Evolutionary conservation across 805 yeast genomes (phyloP).

Genomic region (Lachancea thermotolerans): DNA sequence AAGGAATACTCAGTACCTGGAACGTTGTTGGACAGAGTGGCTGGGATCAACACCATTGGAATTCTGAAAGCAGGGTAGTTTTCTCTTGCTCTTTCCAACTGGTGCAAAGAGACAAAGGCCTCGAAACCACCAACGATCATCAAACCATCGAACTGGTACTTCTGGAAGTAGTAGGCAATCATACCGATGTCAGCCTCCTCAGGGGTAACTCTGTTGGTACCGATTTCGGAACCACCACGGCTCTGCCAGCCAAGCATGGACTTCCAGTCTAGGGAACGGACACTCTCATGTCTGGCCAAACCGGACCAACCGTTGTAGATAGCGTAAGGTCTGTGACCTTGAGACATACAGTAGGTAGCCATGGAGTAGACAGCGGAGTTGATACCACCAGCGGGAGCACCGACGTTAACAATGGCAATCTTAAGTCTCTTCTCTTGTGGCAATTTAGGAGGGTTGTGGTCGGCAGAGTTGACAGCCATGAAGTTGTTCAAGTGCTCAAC

Average conservation of each 20-base stretch:
- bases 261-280: conserved; percentile 68
- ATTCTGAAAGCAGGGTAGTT: conserved; percentile 87
- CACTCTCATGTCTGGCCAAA: conserved; percentile 79
- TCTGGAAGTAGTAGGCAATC: conserved; percentile 89
- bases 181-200: conserved; percentile 80
- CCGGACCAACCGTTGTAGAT: conserved; percentile 93
- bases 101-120: conserved; percentile 81
- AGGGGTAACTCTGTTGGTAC: conserved; percentile 89
- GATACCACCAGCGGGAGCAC: conserved; percentile 97
- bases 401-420: conserved; percentile 83
- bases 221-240: conserved; percentile 92
- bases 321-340: conserved; percentile 87
- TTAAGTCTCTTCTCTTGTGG: conserved; percentile 58
- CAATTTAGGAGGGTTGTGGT: conserved; percentile 52
- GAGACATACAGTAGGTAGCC: conserved; percentile 77
- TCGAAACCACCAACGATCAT: conserved; percentile 94
- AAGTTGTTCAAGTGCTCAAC: conserved; percentile 72
- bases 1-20: conserved; percentile 98
- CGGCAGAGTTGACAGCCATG: conserved; percentile 58
- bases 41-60: conserved; percentile 90
- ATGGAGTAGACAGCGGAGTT: conserved; percentile 90
- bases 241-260: conserved; percentile 85
- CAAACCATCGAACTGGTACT: conserved; percentile 79
- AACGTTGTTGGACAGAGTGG: conserved; percentile 94
- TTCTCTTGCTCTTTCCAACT: conserved; percentile 68